A percentile compares a stretch with the other conserved stretches of the same genome.
phyloP scores from a whole-genome alignment of 2,329 filamentous ascomycete genomes.

The Ophiostoma tasmaniense region DNA sequence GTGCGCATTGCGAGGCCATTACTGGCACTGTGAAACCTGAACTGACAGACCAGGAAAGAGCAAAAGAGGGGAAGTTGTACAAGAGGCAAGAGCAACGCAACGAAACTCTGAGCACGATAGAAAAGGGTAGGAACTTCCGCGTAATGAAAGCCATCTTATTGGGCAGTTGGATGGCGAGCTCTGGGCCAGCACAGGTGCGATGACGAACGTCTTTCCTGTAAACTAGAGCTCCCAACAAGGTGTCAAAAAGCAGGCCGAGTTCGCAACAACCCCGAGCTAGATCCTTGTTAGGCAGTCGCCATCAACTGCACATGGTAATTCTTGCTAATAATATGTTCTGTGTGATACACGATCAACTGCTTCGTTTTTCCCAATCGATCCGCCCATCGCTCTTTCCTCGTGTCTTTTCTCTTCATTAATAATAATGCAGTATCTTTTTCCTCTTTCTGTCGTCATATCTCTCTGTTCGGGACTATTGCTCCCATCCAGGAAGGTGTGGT shows the following conservation, averaged over 20 bases:
- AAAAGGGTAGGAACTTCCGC: neutral
- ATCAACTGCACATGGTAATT: neutral
- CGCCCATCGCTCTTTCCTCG: neutral
- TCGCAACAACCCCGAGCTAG: neutral
- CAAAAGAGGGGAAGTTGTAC: neutral
- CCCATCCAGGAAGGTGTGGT: slow-evolving; percentile 5
- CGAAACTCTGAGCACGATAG: neutral
- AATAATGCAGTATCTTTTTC: neutral
- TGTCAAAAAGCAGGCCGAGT: neutral
- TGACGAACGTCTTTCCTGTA: neutral
- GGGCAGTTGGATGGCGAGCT: neutral
- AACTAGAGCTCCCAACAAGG: neutral
- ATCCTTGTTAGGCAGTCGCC: neutral
- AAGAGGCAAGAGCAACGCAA: neutral
- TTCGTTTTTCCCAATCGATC: neutral
- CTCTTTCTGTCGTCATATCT: neutral
- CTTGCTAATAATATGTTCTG: neutral
- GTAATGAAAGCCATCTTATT: neutral
- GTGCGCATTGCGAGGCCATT: neutral
- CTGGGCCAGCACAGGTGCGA: neutral
- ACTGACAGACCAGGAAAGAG: neutral
- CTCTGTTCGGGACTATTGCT: slow-evolving; percentile 8
- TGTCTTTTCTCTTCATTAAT: neutral
- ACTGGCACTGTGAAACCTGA: slow-evolving; percentile 1
- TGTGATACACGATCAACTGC: neutral